Conservation (phyloP, 805 yeast genomes). For the Wickerhamiella shivajii region DNA sequence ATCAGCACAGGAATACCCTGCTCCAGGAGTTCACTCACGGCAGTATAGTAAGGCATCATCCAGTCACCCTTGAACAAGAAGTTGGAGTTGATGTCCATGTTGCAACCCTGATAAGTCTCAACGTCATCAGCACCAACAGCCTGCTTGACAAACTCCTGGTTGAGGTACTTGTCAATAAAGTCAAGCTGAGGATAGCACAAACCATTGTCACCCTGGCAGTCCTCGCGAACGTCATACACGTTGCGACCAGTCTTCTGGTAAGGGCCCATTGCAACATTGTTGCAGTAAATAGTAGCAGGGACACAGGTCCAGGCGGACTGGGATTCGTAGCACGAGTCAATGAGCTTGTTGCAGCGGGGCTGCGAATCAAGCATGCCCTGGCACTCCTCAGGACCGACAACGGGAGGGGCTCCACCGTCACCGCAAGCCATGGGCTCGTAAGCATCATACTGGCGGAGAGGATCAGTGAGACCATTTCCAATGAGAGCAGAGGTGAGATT, state of each 20-base stretch:
- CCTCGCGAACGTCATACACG: slow-evolving; percentile 70
- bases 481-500: slow-evolving; percentile 65
- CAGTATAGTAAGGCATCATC: slow-evolving; percentile 46
- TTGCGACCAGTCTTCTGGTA: slow-evolving; percentile 69
- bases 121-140: slow-evolving; percentile 74
- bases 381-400: slow-evolving; percentile 65
- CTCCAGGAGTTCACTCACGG: slow-evolving; percentile 46
- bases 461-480: slow-evolving; percentile 86
- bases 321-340: slow-evolving; percentile 56
- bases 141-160: slow-evolving; percentile 52
- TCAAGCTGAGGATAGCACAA: slow-evolving; percentile 65
- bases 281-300: slow-evolving; percentile 82
- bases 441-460: slow-evolving; percentile 60
- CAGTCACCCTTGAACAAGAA: slow-evolving; percentile 57
- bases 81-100: slow-evolving; percentile 60
- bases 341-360: slow-evolving; percentile 61
- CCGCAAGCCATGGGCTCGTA: slow-evolving; percentile 95
- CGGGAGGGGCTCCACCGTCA: slow-evolving; percentile 69
- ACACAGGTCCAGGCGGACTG: slow-evolving; percentile 68
- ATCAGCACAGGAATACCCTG: slow-evolving; percentile 62
- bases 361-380: slow-evolving; percentile 44
- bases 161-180: slow-evolving; percentile 62
- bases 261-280: slow-evolving; percentile 56
- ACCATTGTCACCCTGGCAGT: slow-evolving; percentile 12
- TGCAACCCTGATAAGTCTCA: slow-evolving; percentile 58